Base-by-base conservation (phyloP, 2,329 filamentous ascomycete genomes). In the Verticillium zaregamsianum region DNA sequence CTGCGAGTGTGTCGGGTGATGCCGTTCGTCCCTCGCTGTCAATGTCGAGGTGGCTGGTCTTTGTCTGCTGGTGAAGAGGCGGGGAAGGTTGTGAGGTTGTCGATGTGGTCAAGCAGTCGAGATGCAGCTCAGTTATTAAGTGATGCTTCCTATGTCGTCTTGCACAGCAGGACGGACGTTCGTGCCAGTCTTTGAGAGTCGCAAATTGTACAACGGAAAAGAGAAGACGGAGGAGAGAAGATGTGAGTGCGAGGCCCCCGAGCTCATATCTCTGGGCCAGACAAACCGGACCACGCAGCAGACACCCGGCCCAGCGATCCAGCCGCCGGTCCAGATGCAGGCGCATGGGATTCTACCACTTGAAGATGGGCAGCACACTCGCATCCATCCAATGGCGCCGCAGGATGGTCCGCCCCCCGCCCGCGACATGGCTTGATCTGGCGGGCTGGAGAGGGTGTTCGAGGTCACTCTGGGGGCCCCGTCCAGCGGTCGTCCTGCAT, bases 371-470 rank as follows among this genome's bases (percentile, higher is more conserved):
- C 49, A 63, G 56, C 54, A 52, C 59, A 62, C 60, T 52, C 63
- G 63, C 63, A 63, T 57, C 58, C 45, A 58, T 40, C 64, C 64
- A 66, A 66, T 66, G 11, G 61, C 59, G 45, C 28, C 31, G 5
- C 17, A 17, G 39, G 15, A 23, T 8, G 54, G 25, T 55, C 17
- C n/a, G 14, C 28, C 54, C 54, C 54, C 54, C 54, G 14, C 25
- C 45, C 45, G 45, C n/a, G 45, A 49, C 45, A 49, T 25, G 45
- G 7, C 45, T 49, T 49, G 45, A 5, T 49, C 45, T 23, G 20
- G 45, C n/a, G n/a, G 20, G 20, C 5, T 5, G 45, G 45, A 23
- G 45, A 12, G 20, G 45, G 45, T 11, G n/a, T 49, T 49, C 17
- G 20, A 49, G 45, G 45, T n/a, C 45, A 25, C 11, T 2, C 20